Evolutionary conservation across 192 early-diverging fungal genomes (phyloP), one percentile per base, ranked within the genome.

Genomic region (Linnemannia hyalina): DNA sequence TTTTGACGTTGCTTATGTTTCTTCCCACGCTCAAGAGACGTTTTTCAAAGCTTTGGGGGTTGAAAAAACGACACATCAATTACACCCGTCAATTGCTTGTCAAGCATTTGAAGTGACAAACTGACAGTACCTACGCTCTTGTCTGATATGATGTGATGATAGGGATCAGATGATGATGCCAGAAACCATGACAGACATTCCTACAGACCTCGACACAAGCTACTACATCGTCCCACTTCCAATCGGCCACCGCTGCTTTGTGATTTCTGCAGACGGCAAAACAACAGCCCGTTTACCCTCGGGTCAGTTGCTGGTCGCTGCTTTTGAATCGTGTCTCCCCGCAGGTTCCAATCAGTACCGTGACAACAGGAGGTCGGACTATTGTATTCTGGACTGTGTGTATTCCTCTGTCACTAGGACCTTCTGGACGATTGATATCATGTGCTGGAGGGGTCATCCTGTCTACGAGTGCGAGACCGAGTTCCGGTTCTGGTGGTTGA

Each of bases 391-490:
- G 38, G 92, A 93, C 57, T 93, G 92, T 75, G 81, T 93, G 26
- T 93, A 90, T 72, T 90, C 92, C 72, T 86, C 90, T 23, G 74
- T 75, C 7, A 85, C 87, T 11, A 84, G 86, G 76, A 91, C 90
- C 13, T 93, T 89, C 70, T 92, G 92, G 88, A 91, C 92, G 3
- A 52, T 93, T 47, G 92, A 93, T 78, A 84, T 93, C 16, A 91
- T 93, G 91, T 93, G 92, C 47, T 93, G 92, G 92, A 90, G 90
- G 57, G 91, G 91, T 0, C 92, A 93, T 47, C 82, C 92, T n/a
- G 90, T 92, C 3, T 92, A 92, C 57, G 92, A 93, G 57, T 93
- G 92, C 57, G 92, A 93, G 78, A 93, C 92, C 1, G 91, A 92
- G 46, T 93, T 93, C 71, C 81, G 92, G 82, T 91, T 91, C 88